phyloP scores from a whole-genome alignment of 2,329 filamentous ascomycete genomes.

The Colletotrichum sp. region DNA sequence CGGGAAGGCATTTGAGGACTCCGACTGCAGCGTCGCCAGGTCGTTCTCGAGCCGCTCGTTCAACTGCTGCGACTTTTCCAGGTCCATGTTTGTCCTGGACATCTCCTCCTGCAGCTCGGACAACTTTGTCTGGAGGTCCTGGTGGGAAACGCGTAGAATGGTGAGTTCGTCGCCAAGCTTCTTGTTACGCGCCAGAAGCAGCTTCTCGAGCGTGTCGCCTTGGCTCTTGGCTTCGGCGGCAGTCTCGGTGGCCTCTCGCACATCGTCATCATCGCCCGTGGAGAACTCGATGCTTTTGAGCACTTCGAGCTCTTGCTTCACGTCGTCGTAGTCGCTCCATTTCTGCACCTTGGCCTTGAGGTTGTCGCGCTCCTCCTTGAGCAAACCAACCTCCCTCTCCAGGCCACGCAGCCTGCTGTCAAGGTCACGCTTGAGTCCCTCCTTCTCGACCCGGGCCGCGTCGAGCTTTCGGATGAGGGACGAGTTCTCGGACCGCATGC shows the following conservation, averaged over 20 bases:
- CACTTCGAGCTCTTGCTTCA: conserved; percentile 95
- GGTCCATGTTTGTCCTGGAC: conserved; percentile 80
- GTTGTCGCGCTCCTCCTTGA: conserved; percentile 81
- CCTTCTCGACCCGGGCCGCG: conserved; percentile 80
- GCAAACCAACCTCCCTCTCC: conserved; percentile 76
- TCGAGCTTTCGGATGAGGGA: conserved; percentile 90
- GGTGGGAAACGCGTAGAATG: conserved; percentile 89
- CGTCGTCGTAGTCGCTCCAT: conserved; percentile 93
- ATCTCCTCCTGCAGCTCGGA: conserved; percentile 84
- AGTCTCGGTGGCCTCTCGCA: conserved; percentile 46
- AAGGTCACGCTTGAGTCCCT: conserved; percentile 76
- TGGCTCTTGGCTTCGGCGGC: conserved; percentile 61
- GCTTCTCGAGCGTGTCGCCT: conserved; percentile 86
- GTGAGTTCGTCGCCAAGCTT: conserved; percentile 95
- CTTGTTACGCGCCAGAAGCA: conserved; percentile 92
- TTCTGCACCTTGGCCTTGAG: conserved; percentile 83
- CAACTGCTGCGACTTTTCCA: conserved; percentile 83
- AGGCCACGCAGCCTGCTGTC: conserved; percentile 78
- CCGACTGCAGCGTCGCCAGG: conserved; percentile 83
- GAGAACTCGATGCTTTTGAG: conserved; percentile 98
- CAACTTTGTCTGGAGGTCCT: conserved; percentile 83
- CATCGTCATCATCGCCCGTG: conserved; percentile 78
- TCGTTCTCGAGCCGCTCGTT: conserved; percentile 93
- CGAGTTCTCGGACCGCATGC: conserved; percentile 91
- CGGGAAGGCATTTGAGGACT: conserved; percentile 82